Evolutionary conservation across 345 rosid genomes (phyloP).

Genomic region (Lepidium didymum): DNA sequence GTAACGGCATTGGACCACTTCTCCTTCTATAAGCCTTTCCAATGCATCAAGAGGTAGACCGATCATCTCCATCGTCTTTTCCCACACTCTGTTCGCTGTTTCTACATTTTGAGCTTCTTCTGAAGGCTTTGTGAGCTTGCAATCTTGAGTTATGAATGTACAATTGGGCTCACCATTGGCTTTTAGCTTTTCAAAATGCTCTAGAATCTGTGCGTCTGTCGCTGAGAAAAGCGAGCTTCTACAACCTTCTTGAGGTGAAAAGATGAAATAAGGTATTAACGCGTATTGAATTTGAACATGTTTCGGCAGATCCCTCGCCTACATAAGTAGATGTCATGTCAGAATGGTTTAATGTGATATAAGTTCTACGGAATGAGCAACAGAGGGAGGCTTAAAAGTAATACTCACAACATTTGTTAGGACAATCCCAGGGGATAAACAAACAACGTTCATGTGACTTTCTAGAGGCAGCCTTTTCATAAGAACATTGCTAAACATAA

Average conservation of each 20-base stretch:
- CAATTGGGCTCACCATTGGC: conserved; percentile 65
- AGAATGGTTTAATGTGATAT: background rate
- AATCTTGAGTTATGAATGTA: conserved; percentile 72
- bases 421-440: conserved; percentile 82
- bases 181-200: conserved; percentile 61
- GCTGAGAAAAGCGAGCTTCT: conserved; percentile 86
- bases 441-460: conserved; percentile 61
- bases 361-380: background rate
- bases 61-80: conserved; percentile 72
- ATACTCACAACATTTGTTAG: conserved; percentile 83
- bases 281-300: conserved; percentile 65
- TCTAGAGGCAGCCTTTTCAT: conserved; percentile 69
- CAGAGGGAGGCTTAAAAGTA: background rate
- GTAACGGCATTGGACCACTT: conserved; percentile 47
- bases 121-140: conserved; percentile 71
- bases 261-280: conserved; percentile 77
- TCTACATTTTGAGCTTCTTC: conserved; percentile 78
- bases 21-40: conserved; percentile 57
- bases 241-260: conserved; percentile 79
- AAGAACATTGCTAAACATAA: conserved; percentile 80
- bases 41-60: conserved; percentile 75
- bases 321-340: conserved; percentile 14
- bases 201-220: conserved; percentile 73
- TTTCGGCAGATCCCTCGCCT: conserved; percentile 88
- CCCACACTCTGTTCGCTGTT: conserved; percentile 64